Evolutionary conservation across 257 asterid species (phyloP).

Genomic region (Ilex aquifolium): DNA sequence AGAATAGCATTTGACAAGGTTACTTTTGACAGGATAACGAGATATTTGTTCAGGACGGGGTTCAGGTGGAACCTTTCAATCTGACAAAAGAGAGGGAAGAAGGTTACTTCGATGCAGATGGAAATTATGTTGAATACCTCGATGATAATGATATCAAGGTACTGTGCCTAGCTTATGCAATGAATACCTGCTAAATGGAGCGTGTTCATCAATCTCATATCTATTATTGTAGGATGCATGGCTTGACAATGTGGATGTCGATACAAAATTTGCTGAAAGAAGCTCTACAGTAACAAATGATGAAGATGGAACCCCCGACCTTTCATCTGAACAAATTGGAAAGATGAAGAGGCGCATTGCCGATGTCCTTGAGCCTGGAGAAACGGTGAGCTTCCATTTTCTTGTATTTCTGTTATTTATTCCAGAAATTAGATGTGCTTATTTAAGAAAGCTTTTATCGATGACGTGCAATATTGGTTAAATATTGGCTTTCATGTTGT

Average conservation of each 20-base stretch:
- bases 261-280: constrained; percentile 30
- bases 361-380: constrained; percentile 82
- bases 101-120: constrained; percentile 88
- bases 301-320: constrained; percentile 58
- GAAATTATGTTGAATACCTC: constrained; percentile 79
- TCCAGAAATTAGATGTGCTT: not conserved
- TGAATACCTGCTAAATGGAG: not conserved
- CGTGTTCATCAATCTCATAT: constrained; percentile 15
- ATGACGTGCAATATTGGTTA: too few species aligned
- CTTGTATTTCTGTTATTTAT: not conserved
- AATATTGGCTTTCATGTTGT: too few species aligned
- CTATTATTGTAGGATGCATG: constrained; percentile 78
- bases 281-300: constrained; percentile 18
- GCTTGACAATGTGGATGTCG: constrained; percentile 80
- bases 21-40: constrained; percentile 62
- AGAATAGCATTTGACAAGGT: constrained; percentile 7
- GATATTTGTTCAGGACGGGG: constrained; percentile 70
- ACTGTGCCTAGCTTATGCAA: not conserved
- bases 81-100: constrained; percentile 87
- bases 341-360: constrained; percentile 87
- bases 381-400: constrained; percentile 44
- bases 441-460: not conserved
- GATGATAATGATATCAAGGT: constrained; percentile 73
- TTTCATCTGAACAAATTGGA: constrained; percentile 66
- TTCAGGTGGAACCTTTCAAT: constrained; percentile 74